Percentiles rank a stretch among this genome's conserved stretches.
phyloP scores from a whole-genome alignment of 768 basidiomycete species.

The Cystobasidiopsis lactophilus region DNA sequence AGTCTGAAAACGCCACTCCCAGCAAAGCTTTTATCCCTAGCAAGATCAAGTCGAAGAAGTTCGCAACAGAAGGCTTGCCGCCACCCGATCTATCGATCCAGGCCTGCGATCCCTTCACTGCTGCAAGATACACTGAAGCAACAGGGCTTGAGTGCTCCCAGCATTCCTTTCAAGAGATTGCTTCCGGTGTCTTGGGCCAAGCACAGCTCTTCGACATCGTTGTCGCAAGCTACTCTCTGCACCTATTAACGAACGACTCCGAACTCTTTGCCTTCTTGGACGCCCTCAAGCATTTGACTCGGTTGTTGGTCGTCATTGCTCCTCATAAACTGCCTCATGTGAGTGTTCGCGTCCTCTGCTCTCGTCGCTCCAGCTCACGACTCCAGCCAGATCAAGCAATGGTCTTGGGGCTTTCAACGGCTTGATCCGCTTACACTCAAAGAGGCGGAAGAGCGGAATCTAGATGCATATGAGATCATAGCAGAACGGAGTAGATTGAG shows the following conservation, averaged over 20 bases:
- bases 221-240: slow-evolving; percentile 51
- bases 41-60: no score
- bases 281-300: slow-evolving; percentile 39
- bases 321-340: slow-evolving; percentile 62
- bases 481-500: slow-evolving; percentile 13
- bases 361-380: background rate
- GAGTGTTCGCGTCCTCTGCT: slow-evolving; percentile 9
- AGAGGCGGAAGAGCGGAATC: background rate
- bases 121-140: slow-evolving; percentile 36
- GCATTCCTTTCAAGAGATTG: slow-evolving; percentile 42
- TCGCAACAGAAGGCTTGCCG: no score
- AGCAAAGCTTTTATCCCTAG: no score
- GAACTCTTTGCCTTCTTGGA: slow-evolving; percentile 43
- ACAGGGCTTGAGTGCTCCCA: slow-evolving; percentile 36
- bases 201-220: slow-evolving; percentile 35
- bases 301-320: slow-evolving; percentile 46
- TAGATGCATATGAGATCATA: slow-evolving; percentile 16
- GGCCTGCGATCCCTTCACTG: slow-evolving; percentile 33
- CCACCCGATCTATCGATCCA: background rate
- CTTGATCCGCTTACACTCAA: slow-evolving; percentile 29
- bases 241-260: slow-evolving; percentile 40
- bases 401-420: slow-evolving; percentile 44
- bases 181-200: slow-evolving; percentile 18
- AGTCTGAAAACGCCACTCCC: no score
- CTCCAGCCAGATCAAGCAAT: slow-evolving; percentile 36